Conservation (phyloP, 768 basidiomycete species). For the Sistotremastrum niveocremeum region DNA sequence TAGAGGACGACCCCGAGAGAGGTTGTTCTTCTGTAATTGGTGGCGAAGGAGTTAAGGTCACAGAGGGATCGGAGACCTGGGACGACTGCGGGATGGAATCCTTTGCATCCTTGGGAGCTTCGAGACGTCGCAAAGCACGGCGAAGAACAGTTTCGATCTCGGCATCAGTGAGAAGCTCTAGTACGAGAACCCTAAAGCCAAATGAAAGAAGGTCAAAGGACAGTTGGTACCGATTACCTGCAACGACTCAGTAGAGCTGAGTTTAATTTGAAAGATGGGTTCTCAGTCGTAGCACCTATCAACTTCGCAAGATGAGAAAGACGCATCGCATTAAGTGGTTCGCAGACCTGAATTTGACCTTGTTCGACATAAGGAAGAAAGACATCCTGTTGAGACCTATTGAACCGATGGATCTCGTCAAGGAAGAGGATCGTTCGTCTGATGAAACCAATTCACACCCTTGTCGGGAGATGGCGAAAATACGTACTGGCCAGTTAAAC, state of each 20-base stretch:
- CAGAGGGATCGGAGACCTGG: slow-evolving; percentile 10
- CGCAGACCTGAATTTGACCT: slow-evolving; percentile 49
- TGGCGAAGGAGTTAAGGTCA: slow-evolving; percentile 7
- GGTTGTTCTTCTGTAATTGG: background rate
- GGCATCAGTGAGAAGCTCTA: slow-evolving; percentile 51
- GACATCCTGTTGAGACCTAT: slow-evolving; percentile 60
- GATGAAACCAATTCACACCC: slow-evolving; percentile 4
- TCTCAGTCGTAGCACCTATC: slow-evolving; percentile 81
- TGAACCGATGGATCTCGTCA: slow-evolving; percentile 78
- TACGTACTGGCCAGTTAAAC: slow-evolving; percentile 47
- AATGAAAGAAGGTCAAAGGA: slow-evolving; percentile 8
- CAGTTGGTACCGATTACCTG: slow-evolving; percentile 33
- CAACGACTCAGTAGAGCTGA: slow-evolving; percentile 63
- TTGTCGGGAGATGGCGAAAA: background rate
- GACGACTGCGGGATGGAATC: slow-evolving; percentile 1
- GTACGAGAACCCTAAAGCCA: slow-evolving; percentile 49
- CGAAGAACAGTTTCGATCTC: slow-evolving; percentile 47
- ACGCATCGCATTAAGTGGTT: background rate
- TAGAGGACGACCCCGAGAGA: slow-evolving; percentile 9
- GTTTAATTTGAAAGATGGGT: slow-evolving; percentile 75
- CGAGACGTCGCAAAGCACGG: slow-evolving; percentile 31
- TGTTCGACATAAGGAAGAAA: slow-evolving; percentile 74
- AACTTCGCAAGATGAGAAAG: slow-evolving; percentile 24
- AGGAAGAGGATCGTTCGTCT: slow-evolving; percentile 68
- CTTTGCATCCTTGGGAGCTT: slow-evolving; percentile 4